A percentile compares a stretch with the other conserved stretches of the same genome.
Conservation (phyloP, 2,329 filamentous ascomycete species). For the Pseudocercospora fijiensis region DNA sequence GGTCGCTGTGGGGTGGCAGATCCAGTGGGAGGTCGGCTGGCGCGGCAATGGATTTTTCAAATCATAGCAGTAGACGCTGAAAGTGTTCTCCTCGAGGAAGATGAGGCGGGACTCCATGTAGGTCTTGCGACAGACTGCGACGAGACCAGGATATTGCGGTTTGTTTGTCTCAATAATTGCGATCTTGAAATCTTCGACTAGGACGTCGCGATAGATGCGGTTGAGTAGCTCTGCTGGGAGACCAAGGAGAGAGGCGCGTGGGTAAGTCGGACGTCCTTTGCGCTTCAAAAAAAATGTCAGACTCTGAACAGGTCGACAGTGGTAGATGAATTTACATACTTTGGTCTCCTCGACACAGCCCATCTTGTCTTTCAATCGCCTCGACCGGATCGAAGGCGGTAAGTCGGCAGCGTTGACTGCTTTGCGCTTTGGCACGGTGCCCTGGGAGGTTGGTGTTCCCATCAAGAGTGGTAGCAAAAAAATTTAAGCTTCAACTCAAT, state of each 20-base stretch:
- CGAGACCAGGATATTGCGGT: conserved; percentile 41
- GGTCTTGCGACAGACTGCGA: conserved; percentile 46
- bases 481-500: not conserved
- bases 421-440: not conserved
- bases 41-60: not conserved
- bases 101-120: conserved; percentile 44
- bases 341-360: not conserved
- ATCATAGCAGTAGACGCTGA: conserved; percentile 23
- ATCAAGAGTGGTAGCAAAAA: not conserved
- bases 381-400: not conserved
- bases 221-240: conserved; percentile 46
- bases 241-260: conserved; percentile 29
- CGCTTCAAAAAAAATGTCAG: too few relatives aligned
- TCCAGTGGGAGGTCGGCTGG: not conserved
- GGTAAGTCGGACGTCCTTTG: too few relatives aligned
- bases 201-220: conserved; percentile 45
- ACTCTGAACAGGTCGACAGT: not conserved
- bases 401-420: not conserved
- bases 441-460: not conserved
- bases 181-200: conserved; percentile 38
- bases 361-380: not conserved
- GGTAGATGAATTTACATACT: not conserved
- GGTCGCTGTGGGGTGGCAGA: not conserved
- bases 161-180: conserved; percentile 35
- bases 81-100: conserved; percentile 50